phyloP scores from a whole-genome alignment of 768 basidiomycete species.

The Phanerochaete sordida region DNA sequence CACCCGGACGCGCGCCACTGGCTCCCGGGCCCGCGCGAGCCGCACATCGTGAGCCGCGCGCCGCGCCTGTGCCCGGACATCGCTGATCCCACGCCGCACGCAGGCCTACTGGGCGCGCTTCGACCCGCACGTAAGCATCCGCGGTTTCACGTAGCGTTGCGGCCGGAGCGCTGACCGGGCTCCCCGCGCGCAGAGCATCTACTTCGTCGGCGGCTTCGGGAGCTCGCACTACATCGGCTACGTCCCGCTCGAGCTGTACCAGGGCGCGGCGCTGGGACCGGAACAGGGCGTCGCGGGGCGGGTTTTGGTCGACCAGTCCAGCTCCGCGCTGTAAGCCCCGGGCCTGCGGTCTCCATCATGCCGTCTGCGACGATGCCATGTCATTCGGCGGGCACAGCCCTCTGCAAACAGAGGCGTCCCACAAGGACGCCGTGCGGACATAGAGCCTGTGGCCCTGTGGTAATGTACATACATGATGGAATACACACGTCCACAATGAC shows the following conservation, averaged over 20 bases:
- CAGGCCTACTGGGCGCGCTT: conserved; percentile 55
- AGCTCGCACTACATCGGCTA: conserved; percentile 50
- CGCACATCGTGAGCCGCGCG: conserved; percentile 37
- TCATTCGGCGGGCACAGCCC: background rate
- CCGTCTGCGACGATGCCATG: background rate
- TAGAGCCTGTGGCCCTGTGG: background rate
- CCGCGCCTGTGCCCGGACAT: background rate
- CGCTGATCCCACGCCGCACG: background rate
- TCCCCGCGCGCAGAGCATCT: conserved; percentile 36
- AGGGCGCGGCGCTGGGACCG: background rate
- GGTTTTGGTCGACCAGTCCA: conserved; percentile 14
- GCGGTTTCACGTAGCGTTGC: background rate
- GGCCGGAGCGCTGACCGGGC: background rate
- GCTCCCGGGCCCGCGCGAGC: conserved; percentile 44
- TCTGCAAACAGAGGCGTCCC: background rate
- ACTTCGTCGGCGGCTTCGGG: conserved; percentile 55
- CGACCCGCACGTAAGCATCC: conserved; percentile 44
- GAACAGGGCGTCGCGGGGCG: conserved; percentile 14
- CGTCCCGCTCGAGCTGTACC: conserved; percentile 45
- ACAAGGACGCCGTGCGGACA: background rate
- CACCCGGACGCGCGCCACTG: conserved; percentile 52
- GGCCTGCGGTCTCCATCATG: background rate
- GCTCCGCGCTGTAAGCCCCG: background rate
- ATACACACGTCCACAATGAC: background rate
- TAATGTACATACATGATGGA: background rate